Evolutionary conservation across 495 filamentous ascomycete genomes (phyloP).

Genomic region (Thermochaetoides thermophila): DNA sequence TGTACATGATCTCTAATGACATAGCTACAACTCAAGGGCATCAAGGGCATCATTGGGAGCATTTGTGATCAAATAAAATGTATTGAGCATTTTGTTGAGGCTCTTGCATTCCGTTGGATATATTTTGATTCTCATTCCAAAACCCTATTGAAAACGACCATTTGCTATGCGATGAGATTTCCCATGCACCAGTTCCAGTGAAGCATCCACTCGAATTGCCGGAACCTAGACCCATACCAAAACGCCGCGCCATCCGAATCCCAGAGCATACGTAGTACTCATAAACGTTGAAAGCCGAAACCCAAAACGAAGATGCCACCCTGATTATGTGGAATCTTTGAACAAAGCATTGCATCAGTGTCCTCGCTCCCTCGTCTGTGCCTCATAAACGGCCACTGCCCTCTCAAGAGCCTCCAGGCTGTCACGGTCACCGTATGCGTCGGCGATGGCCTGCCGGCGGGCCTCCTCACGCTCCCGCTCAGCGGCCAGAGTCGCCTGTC

Average conservation of each 20-base stretch:
- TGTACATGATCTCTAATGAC: no score
- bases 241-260: not conserved
- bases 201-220: no score
- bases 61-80: no score
- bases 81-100: no score
- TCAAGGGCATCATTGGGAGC: no score
- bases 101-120: no score
- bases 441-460: constrained; percentile 22
- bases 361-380: constrained; percentile 17
- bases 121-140: no score
- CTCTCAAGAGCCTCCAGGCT: constrained; percentile 42
- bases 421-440: constrained; percentile 45
- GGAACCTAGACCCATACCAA: no score
- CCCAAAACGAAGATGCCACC: not conserved
- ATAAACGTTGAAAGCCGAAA: not conserved
- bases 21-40: no score
- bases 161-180: no score
- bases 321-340: not conserved
- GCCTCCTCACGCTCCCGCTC: constrained; percentile 13
- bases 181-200: no score
- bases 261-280: not conserved
- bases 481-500: constrained; percentile 9
- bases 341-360: not conserved
- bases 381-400: constrained; percentile 40
- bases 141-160: no score